phyloP scores from a whole-genome alignment of 352 stramenopile genomes.

The Phytophthora niederhauseri region DNA sequence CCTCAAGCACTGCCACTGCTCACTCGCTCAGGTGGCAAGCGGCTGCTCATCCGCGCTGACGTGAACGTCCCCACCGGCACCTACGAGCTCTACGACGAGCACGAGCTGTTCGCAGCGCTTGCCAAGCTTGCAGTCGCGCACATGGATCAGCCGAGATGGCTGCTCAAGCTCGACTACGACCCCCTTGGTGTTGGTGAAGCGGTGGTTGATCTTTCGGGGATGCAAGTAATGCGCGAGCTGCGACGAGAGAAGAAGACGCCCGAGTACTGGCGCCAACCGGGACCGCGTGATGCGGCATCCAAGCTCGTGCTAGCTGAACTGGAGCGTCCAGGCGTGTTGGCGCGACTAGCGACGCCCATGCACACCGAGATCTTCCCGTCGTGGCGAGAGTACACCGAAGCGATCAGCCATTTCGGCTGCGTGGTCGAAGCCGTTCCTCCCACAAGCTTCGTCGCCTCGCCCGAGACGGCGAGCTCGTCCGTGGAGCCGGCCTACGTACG shows the following conservation, averaged over 20 bases:
- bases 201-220: slow-evolving; percentile 65
- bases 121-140: slow-evolving; percentile 89
- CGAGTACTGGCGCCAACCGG: slow-evolving; percentile 78
- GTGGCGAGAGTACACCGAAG: slow-evolving; percentile 61
- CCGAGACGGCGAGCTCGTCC: slow-evolving; percentile 3
- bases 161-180: slow-evolving; percentile 87
- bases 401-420: slow-evolving; percentile 72
- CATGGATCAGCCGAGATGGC: slow-evolving; percentile 77
- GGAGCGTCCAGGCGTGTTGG: slow-evolving; percentile 48
- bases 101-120: slow-evolving; percentile 84
- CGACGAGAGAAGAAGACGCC: slow-evolving; percentile 60
- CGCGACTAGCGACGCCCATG: slow-evolving; percentile 26
- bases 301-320: slow-evolving; percentile 65
- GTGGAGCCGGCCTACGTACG: slow-evolving; percentile 52
- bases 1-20: slow-evolving; percentile 53
- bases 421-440: slow-evolving; percentile 80
- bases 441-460: slow-evolving; percentile 1
- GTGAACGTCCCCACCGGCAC: slow-evolving; percentile 88
- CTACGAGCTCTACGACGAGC: slow-evolving; percentile 91
- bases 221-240: slow-evolving; percentile 66
- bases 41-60: slow-evolving; percentile 82
- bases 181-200: slow-evolving; percentile 65
- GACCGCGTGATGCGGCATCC: slow-evolving; percentile 60
- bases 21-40: slow-evolving; percentile 82
- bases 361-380: slow-evolving; percentile 62